Evolutionary conservation across 805 yeast genomes (phyloP).

Genomic region (Starmerella powellii): DNA sequence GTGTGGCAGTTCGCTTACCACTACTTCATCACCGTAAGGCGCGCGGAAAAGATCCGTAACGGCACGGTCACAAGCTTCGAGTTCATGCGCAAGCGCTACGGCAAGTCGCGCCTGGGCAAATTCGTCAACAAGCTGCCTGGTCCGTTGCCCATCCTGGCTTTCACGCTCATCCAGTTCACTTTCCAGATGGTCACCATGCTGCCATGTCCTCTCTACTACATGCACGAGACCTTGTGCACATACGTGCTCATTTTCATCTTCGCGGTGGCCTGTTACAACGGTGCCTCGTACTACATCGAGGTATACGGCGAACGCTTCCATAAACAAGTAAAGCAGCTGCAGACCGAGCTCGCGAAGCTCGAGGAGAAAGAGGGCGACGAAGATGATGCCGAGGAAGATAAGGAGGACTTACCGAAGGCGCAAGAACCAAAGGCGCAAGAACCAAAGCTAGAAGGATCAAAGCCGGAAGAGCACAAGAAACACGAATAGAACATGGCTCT

Average conservation of each 20-base stretch:
- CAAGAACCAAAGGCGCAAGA: neutral
- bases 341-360: slow-evolving; percentile 54
- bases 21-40: slow-evolving; percentile 74
- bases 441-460: too few species aligned
- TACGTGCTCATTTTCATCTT: slow-evolving; percentile 62
- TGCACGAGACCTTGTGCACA: slow-evolving; percentile 52
- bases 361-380: slow-evolving; percentile 29
- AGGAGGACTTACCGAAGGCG: neutral
- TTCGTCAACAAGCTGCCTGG: slow-evolving; percentile 75
- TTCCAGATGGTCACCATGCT: slow-evolving; percentile 82
- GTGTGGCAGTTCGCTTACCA: slow-evolving; percentile 87
- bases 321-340: slow-evolving; percentile 64
- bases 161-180: slow-evolving; percentile 72
- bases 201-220: slow-evolving; percentile 80
- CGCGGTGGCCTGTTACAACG: slow-evolving; percentile 71
- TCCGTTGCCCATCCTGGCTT: slow-evolving; percentile 75
- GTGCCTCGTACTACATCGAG: slow-evolving; percentile 90
- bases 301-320: slow-evolving; percentile 83
- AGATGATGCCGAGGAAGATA: neutral
- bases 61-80: slow-evolving; percentile 85
- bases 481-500: too few species aligned
- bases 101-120: slow-evolving; percentile 52
- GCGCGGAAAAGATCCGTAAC: slow-evolving; percentile 66
- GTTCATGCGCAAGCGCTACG: slow-evolving; percentile 61
- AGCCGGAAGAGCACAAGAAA: too few species aligned